Evolutionary conservation across 306 rosid species (phyloP), one percentile per base, ranked within the genome.

Genomic region (Corylus avellana): DNA sequence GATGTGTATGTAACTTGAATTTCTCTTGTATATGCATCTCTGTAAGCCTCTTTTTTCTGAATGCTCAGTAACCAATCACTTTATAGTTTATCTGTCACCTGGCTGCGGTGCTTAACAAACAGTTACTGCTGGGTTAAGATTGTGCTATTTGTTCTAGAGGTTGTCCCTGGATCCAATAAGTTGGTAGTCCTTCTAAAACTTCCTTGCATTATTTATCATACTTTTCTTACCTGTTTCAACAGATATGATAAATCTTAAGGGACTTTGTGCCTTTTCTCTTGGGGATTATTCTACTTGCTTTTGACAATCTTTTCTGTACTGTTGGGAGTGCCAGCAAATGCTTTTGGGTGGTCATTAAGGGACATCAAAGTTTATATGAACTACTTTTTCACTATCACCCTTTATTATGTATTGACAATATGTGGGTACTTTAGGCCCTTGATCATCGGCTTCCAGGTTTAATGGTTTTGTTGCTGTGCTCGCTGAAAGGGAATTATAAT

Each of bases 1-100:
- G 79, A 68, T 70, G 20, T 72, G 67, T 54, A 35, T 79, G 72
- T 72, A 53, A 49, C 16, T n/a, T 75, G 29, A 49, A 8, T 35
- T 74, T 39, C 61, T 61, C 18, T 1, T 70, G 1, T 81, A 0
- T 14, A 1, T 57, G 56, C 55, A 11, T 77, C 12, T 67, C 74
- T 37, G 9, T 49, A 25, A 58, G 42, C 29, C 72, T 54, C 42
- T 57, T 6, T 14, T 49, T 13, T 48, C 71, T 22, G 76, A 50
- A 57, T 35, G 73, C 70, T 73, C 9, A 18, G 9, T 32, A 11
- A 5, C 56, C 50, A 37, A 25, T 47, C 74, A 42, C 73, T 66
- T 58, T 64, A 72, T 74, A 18, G 51, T n/a, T 39, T 68, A 20
- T 57, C 55, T 78, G 8, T 42, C 39, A 62, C 51, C 63, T 11